Percentiles rank a stretch among this genome's conserved stretches.
phyloP scores from a whole-genome alignment of 768 basidiomycete species.

The Sarcodon sp. region DNA sequence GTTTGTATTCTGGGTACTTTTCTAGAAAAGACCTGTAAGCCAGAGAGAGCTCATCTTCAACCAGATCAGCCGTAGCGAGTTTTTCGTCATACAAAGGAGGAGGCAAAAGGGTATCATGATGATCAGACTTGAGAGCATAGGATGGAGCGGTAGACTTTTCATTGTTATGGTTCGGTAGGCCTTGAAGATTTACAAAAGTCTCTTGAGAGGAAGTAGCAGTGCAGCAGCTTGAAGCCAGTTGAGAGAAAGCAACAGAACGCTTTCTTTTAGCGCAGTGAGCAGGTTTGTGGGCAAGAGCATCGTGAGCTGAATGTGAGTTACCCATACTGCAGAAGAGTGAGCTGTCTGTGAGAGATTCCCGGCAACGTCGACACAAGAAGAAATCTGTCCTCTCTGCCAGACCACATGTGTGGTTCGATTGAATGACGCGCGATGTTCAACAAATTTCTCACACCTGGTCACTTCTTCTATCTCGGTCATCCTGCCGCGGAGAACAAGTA shows the following conservation, averaged over 20 bases:
- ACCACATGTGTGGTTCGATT: too few relatives aligned
- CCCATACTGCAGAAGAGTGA: neutral
- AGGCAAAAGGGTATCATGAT: slow-evolving; percentile 3
- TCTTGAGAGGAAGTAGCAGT: neutral
- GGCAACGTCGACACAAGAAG: too few relatives aligned
- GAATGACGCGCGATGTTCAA: too few relatives aligned
- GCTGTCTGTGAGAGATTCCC: too few relatives aligned
- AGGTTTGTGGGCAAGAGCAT: neutral
- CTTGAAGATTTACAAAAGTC: neutral
- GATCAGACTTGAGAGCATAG: neutral
- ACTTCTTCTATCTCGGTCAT: too few relatives aligned
- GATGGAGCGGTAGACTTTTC: too few relatives aligned
- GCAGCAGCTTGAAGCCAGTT: neutral
- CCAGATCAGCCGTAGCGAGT: slow-evolving; percentile 7
- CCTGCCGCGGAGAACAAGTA: too few relatives aligned
- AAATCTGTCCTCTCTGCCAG: too few relatives aligned
- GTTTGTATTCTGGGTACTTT: slow-evolving; percentile 19
- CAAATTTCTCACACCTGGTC: too few relatives aligned
- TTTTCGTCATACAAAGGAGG: slow-evolving; percentile 15
- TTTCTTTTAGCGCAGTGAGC: neutral
- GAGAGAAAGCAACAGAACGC: neutral
- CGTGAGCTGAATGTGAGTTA: neutral
- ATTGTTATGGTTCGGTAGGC: neutral
- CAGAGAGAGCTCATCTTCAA: slow-evolving; percentile 22
- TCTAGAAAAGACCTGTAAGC: slow-evolving; percentile 37